Evolutionary conservation across 805 yeast species (phyloP), one percentile per base, ranked within the genome.

Genomic region (Nakazawaea pomicola): DNA sequence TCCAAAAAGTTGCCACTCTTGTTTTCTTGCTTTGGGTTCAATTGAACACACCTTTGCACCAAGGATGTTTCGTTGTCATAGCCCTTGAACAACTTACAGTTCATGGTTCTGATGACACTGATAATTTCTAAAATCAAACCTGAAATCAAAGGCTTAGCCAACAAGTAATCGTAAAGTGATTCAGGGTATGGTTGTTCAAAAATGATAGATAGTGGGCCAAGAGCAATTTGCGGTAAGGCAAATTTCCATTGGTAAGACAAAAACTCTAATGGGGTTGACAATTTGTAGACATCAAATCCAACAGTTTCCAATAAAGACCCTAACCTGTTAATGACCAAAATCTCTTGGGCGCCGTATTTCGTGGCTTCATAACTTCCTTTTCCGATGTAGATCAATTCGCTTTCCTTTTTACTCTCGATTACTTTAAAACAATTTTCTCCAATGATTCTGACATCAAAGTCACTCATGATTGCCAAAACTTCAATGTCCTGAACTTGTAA

Each of bases 231-330:
- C 7, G 95, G 87, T 41, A 88, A 70, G 1, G 95, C 90, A 43
- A 85, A 70, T 56, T 82, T 80, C 96, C 96, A 89, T 60, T 88
- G 93, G 52, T 81, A 81, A 10, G 80, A 74, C 59, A 76, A 64
- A 52, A 77, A 83, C 47, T 78, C 87, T 41, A 70, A 61, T 34
- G 78, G 66, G 49, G 71, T 65, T 43, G 67, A 61, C 41, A 77
- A 64, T 52, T 74, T 74, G 48, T 76, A 65, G 36, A 74, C 70
- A 35, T 70, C 70, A 34, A 70, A 61, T 43, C 61, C 58, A 29
- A 67, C 63, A 20, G 58, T 49, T 48, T 69, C 71, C 23, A 62
- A 61, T 23, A 68, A 44, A 6, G 60, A 63, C 3, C 62, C 57
- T 25, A 68, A 52, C 38, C 58, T 58, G 37, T 67, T 63, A 38